phyloP scores from a whole-genome alignment of 768 basidiomycete genomes.

The Kwoniella sp. region DNA sequence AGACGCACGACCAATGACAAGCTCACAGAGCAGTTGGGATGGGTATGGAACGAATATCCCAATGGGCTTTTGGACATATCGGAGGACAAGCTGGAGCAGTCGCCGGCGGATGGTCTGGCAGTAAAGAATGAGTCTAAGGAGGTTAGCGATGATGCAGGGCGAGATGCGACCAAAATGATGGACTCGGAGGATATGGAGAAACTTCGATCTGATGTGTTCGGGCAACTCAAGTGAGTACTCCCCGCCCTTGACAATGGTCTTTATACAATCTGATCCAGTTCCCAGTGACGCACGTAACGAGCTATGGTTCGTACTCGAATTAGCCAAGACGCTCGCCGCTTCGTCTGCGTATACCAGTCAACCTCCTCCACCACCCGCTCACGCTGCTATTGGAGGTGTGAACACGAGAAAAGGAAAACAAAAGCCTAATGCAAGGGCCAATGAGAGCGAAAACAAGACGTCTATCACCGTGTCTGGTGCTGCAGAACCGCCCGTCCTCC shows the following conservation, averaged over 20 bases:
- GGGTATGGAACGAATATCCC: constrained; percentile 50
- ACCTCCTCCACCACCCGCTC: constrained; percentile 22
- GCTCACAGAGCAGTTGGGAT: constrained; percentile 34
- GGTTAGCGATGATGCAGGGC: constrained; percentile 8
- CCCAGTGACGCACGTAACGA: constrained; percentile 47
- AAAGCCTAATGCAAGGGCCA: constrained; percentile 7
- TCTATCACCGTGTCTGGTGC: not conserved
- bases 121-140: constrained; percentile 9
- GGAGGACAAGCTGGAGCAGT: constrained; percentile 18
- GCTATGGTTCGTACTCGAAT: constrained; percentile 48
- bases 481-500: constrained; percentile 39
- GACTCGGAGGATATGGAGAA: constrained; percentile 39
- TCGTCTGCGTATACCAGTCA: constrained; percentile 31
- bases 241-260: not conserved
- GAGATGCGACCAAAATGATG: constrained; percentile 27
- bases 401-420: constrained; percentile 14
- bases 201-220: constrained; percentile 34
- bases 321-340: constrained; percentile 41
- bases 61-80: constrained; percentile 43
- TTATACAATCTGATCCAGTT: not conserved
- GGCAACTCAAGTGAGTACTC: constrained; percentile 43
- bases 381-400: not conserved
- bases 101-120: constrained; percentile 26
- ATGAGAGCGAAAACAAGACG: constrained; percentile 12
- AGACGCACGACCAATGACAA: constrained; percentile 32